Evolutionary conservation across 345 rosid genomes (phyloP).

Genomic region (Brassica incana): DNA sequence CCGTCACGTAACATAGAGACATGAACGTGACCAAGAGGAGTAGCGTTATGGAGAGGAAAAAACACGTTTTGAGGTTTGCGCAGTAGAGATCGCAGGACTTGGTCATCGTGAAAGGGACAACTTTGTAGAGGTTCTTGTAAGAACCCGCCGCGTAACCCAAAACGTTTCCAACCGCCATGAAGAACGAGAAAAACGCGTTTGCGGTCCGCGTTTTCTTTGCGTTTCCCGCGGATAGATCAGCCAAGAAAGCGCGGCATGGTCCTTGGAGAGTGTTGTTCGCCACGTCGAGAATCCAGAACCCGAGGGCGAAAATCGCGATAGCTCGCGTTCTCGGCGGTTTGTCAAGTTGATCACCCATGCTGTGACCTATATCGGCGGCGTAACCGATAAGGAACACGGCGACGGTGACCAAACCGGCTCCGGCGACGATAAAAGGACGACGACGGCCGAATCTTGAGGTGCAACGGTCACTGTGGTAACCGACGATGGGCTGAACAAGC

Average conservation of each 20-base stretch:
- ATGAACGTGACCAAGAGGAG: conserved; percentile 45
- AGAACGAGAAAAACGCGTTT: conserved; percentile 70
- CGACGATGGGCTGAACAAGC: conserved; percentile 85
- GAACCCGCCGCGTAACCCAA: conserved; percentile 84
- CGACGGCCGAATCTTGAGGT: conserved; percentile 82
- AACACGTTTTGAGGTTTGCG: conserved; percentile 84
- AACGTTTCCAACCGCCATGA: conserved; percentile 91
- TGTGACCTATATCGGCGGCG: conserved; percentile 76
- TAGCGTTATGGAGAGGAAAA: conserved; percentile 61
- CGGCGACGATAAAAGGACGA: conserved; percentile 73
- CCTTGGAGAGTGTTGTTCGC: conserved; percentile 88
- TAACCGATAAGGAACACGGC: conserved; percentile 80
- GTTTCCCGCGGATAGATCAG: conserved; percentile 63
- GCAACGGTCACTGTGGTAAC: conserved; percentile 78
- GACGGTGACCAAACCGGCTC: conserved; percentile 51
- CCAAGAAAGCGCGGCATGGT: conserved; percentile 83
- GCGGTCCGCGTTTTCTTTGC: conserved; percentile 57
- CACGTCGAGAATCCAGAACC: conserved; percentile 90
- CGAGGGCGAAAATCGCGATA: conserved; percentile 62
- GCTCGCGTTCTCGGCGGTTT: conserved; percentile 57
- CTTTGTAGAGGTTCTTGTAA: conserved; percentile 48
- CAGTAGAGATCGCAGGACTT: conserved; percentile 73
- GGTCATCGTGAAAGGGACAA: conserved; percentile 69
- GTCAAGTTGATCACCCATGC: conserved; percentile 48
- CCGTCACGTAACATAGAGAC: conserved; percentile 53